Evolutionary conservation across 2,329 filamentous ascomycete species (phyloP).

Genomic region (Calonectria hongkongensis): DNA sequence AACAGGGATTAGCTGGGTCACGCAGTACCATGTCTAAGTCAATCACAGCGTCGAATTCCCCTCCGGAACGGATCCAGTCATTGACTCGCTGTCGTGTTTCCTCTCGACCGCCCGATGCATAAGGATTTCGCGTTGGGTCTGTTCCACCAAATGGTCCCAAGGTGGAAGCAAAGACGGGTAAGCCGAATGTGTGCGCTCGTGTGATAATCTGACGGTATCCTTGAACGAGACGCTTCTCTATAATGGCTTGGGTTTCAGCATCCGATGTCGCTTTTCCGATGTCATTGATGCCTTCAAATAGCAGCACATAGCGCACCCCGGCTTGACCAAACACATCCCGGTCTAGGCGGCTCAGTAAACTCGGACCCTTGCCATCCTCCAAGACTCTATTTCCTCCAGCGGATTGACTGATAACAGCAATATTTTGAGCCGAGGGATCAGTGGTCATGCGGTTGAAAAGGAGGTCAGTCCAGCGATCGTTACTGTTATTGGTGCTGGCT

Average conservation of each 20-base stretch:
- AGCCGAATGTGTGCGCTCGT: neutral
- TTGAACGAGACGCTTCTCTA: neutral
- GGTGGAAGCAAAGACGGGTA: slow-evolving; percentile 3
- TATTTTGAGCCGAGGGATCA: slow-evolving; percentile 34
- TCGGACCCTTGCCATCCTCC: slow-evolving; percentile 11
- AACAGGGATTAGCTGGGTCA: slow-evolving; percentile 2
- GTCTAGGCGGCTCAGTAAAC: slow-evolving; percentile 5
- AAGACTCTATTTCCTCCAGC: slow-evolving; percentile 14
- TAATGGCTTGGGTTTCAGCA: neutral
- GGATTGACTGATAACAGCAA: slow-evolving; percentile 19
- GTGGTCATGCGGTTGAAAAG: slow-evolving; percentile 4
- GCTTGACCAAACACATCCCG: slow-evolving; percentile 16
- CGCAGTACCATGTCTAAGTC: slow-evolving; percentile 17
- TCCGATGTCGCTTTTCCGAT: neutral
- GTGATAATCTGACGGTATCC: slow-evolving; percentile 5
- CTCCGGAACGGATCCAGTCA: neutral
- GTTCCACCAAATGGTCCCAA: neutral
- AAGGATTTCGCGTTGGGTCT: slow-evolving; percentile 8
- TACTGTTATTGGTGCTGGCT: slow-evolving; percentile 10
- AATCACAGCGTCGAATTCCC: slow-evolving; percentile 13
- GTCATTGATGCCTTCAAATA: slow-evolving; percentile 30
- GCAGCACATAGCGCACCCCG: neutral
- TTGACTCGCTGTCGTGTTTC: slow-evolving; percentile 5
- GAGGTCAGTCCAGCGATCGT: slow-evolving; percentile 29
- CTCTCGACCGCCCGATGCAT: neutral